phyloP scores from a whole-genome alignment of 2,329 filamentous ascomycete genomes.

The Colletotrichum karsti region DNA sequence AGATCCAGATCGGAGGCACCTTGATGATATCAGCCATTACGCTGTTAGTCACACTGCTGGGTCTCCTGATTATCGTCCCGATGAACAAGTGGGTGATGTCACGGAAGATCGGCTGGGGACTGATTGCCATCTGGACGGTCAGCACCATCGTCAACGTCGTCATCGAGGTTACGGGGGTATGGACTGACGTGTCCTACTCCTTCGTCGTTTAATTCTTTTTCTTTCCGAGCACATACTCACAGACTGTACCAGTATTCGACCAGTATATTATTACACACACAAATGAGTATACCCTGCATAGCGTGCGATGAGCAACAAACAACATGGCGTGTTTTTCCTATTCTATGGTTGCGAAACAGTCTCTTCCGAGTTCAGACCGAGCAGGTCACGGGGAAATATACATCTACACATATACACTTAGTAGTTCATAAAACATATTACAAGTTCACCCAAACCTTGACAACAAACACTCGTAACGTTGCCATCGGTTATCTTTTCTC shows the following conservation, averaged over 20 bases:
- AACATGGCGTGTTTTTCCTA: background rate
- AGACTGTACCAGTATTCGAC: constrained; percentile 6
- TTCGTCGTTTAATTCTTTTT: background rate
- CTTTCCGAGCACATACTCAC: background rate
- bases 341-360: constrained; percentile 14
- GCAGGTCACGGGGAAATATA: background rate
- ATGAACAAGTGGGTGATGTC: constrained; percentile 88
- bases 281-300: constrained; percentile 16
- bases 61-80: constrained; percentile 83
- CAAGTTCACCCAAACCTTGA: background rate
- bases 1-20: constrained; percentile 84
- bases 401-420: background rate
- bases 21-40: constrained; percentile 87
- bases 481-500: background rate
- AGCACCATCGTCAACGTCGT: constrained; percentile 85
- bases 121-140: constrained; percentile 82
- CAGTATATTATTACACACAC: constrained; percentile 8
- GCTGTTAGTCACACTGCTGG: constrained; percentile 80
- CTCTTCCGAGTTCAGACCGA: background rate
- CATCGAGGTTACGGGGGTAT: constrained; percentile 74
- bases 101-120: constrained; percentile 79
- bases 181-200: constrained; percentile 45
- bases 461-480: background rate
- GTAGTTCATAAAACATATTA: constrained; percentile 5
- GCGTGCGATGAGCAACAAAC: constrained; percentile 10